Conservation (phyloP, 2,329 filamentous ascomycete genomes). For the Myotisia sp. region DNA sequence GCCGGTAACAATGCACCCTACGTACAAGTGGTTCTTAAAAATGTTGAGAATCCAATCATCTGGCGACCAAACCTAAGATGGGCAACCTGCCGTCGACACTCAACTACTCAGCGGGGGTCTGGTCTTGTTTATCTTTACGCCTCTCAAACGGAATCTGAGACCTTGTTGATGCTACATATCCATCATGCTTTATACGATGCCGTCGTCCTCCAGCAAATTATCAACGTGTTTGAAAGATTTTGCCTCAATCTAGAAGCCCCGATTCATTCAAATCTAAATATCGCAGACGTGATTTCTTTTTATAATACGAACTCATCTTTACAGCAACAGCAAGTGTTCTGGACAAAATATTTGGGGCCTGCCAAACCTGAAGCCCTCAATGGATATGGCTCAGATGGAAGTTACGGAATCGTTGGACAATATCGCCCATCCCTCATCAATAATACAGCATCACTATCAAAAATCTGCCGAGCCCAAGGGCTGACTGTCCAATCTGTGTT, state of each 20-base stretch:
- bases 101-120: slow-evolving; percentile 12
- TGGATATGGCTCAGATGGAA: neutral
- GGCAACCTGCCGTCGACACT: slow-evolving; percentile 11
- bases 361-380: neutral
- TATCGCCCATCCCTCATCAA: slow-evolving; percentile 38
- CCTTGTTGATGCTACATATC: slow-evolving; percentile 42
- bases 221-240: slow-evolving; percentile 37
- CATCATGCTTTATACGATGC: slow-evolving; percentile 86
- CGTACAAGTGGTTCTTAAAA: slow-evolving; percentile 47
- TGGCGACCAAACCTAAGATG: slow-evolving; percentile 15
- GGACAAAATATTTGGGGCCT: slow-evolving; percentile 26
- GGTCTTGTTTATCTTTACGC: slow-evolving; percentile 24
- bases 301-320: slow-evolving; percentile 16
- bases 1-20: slow-evolving; percentile 37
- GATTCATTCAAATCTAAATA: slow-evolving; percentile 16
- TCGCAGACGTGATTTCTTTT: slow-evolving; percentile 31
- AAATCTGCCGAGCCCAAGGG: slow-evolving; percentile 36
- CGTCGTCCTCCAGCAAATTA: slow-evolving; percentile 54
- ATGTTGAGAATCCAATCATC: slow-evolving; percentile 23
- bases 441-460: slow-evolving; percentile 29
- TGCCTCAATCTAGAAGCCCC: slow-evolving; percentile 22
- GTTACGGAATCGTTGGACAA: slow-evolving; percentile 6
- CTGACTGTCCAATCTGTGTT: slow-evolving; percentile 60
- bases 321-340: slow-evolving; percentile 29
- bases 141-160: slow-evolving; percentile 18